Conservation (phyloP, 352 stramenopile species). For the Pythium dissimile region DNA sequence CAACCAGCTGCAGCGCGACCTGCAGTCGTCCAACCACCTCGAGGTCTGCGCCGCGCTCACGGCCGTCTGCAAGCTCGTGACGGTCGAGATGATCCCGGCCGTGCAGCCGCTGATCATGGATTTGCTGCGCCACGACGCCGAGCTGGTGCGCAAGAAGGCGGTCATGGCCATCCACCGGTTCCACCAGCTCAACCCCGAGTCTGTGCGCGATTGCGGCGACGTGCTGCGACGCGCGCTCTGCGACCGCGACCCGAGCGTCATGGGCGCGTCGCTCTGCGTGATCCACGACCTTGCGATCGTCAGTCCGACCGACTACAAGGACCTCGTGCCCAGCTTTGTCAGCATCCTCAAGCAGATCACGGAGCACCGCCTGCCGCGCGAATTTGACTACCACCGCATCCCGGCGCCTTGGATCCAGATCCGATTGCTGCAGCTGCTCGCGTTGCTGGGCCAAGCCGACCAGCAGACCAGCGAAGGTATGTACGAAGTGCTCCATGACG, state of each 20-base stretch:
- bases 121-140: slow-evolving; percentile 93
- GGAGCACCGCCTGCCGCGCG: slow-evolving; percentile 96
- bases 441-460: slow-evolving; percentile 93
- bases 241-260: slow-evolving; percentile 98
- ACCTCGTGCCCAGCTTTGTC: slow-evolving; percentile 98
- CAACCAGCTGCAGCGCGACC: slow-evolving; percentile 97
- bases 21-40: slow-evolving; percentile 89
- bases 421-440: slow-evolving; percentile 95
- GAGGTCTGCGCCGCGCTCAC: slow-evolving; percentile 96
- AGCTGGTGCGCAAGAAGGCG: slow-evolving; percentile 99
- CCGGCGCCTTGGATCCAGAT: slow-evolving; percentile 99
- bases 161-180: slow-evolving; percentile 98
- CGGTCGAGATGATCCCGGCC: slow-evolving; percentile 98
- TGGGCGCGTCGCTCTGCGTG: slow-evolving; percentile 94
- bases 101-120: slow-evolving; percentile 94
- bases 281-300: slow-evolving; percentile 91
- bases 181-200: slow-evolving; percentile 96
- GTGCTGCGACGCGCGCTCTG: slow-evolving; percentile 95
- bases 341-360: slow-evolving; percentile 99
- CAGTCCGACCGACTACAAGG: slow-evolving; percentile 95
- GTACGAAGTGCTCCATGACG: slow-evolving; percentile 99
- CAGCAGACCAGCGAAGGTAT: slow-evolving; percentile 96
- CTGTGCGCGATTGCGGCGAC: slow-evolving; percentile 86
- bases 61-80: slow-evolving; percentile 96
- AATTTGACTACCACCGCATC: slow-evolving; percentile 99